Evolutionary conservation across 345 rosid species (phyloP).

Genomic region (Hirschfeldia incana): DNA sequence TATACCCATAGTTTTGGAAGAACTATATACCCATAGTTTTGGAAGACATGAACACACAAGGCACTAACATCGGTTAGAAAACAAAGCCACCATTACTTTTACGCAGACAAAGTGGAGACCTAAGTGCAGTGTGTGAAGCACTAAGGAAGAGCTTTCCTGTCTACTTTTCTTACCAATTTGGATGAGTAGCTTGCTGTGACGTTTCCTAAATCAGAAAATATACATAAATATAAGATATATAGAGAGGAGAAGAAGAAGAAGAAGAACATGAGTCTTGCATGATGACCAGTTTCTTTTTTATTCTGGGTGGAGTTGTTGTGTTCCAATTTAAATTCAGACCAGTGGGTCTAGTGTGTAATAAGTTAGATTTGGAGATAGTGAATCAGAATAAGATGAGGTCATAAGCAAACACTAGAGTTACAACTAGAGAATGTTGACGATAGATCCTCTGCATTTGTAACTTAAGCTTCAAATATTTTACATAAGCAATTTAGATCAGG

Average conservation of each 20-base stretch:
- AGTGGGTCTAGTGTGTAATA: not conserved
- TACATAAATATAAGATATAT: slow-evolving; percentile 16
- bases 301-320: slow-evolving; percentile 12
- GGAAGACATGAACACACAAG: slow-evolving; percentile 26
- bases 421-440: not conserved
- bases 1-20: slow-evolving; percentile 14
- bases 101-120: slow-evolving; percentile 28
- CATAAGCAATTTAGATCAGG: not conserved
- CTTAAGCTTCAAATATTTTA: not conserved
- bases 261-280: slow-evolving; percentile 30
- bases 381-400: not conserved
- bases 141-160: slow-evolving; percentile 21
- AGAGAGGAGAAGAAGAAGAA: not conserved
- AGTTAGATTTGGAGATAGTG: not conserved
- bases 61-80: slow-evolving; percentile 42
- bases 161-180: slow-evolving; percentile 19
- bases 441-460: not conserved
- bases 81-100: slow-evolving; percentile 33
- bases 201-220: slow-evolving; percentile 33
- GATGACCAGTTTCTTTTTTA: not conserved
- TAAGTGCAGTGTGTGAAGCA: slow-evolving; percentile 31
- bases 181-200: slow-evolving; percentile 26
- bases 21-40: slow-evolving; percentile 8
- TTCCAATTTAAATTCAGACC: not conserved
- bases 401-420: not conserved